Evolutionary conservation across 2,329 filamentous ascomycete genomes (phyloP).

Genomic region (Coniella lustricola): DNA sequence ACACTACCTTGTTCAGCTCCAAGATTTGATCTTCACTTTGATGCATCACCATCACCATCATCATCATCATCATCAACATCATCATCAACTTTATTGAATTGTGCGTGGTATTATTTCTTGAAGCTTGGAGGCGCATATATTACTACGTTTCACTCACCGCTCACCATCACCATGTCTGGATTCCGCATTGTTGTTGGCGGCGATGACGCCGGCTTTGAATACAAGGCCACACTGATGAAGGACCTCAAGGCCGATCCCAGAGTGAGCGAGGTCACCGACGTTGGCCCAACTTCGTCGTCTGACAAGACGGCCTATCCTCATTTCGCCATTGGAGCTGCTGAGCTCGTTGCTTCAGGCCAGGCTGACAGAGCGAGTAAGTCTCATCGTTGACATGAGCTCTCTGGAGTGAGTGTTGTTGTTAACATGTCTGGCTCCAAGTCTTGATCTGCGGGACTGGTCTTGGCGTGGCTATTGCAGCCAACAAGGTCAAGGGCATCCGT

Average conservation of each 20-base stretch:
- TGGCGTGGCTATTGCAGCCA: conserved; percentile 78
- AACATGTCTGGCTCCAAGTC: conserved; percentile 29
- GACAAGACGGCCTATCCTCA: conserved; percentile 82
- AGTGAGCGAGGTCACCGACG: conserved; percentile 63
- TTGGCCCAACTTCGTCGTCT: conserved; percentile 57
- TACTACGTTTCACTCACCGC: too few relatives aligned
- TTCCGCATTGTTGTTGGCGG: conserved; percentile 10
- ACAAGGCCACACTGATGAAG: conserved; percentile 71
- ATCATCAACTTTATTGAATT: too few relatives aligned
- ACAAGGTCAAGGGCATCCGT: conserved; percentile 76
- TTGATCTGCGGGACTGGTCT: conserved; percentile 82
- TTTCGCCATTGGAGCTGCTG: conserved; percentile 65
- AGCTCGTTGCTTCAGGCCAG: conserved; percentile 52
- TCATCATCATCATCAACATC: background rate
- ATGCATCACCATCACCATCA: background rate
- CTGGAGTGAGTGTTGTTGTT: background rate
- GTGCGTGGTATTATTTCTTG: too few relatives aligned
- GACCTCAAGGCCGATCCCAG: conserved; percentile 62
- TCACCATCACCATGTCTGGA: conserved; percentile 7
- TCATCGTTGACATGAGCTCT: background rate
- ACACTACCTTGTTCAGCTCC: background rate
- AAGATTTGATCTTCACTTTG: background rate
- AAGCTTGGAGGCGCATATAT: too few relatives aligned
- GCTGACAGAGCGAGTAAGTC: conserved; percentile 57
- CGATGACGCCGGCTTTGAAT: conserved; percentile 64